These are phyloP conservation scores for Nakaseomyces uthaithaninus DNA, from an alignment of 1,139 yeast species.

Conservation along the genomic window DNA sequence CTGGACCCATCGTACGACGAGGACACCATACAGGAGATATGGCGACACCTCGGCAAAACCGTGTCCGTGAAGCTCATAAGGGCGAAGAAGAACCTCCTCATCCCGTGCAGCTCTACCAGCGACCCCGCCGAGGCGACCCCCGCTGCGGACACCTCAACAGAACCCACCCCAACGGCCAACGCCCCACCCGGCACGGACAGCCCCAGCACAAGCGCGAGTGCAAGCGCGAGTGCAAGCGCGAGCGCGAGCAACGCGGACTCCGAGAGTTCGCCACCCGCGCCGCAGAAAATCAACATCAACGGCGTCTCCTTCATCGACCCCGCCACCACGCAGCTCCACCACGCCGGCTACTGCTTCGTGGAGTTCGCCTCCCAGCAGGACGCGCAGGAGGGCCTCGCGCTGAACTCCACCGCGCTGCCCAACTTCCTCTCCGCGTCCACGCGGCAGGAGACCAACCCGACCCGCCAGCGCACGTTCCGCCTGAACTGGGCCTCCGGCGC, in stretches of 20 bases:
- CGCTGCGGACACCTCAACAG: not conserved
- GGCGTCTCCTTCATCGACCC: slow-evolving; percentile 32
- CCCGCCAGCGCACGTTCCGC: slow-evolving; percentile 43
- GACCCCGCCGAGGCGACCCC: slow-evolving; percentile 20
- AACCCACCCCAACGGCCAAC: too few relatives aligned
- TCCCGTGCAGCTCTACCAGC: slow-evolving; percentile 29
- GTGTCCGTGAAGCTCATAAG: slow-evolving; percentile 56
- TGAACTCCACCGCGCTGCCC: slow-evolving; percentile 67
- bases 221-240: not conserved
- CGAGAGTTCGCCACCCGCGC: not conserved
- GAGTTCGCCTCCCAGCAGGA: slow-evolving; percentile 61
- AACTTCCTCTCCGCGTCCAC: slow-evolving; percentile 37
- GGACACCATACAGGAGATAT: slow-evolving; percentile 51
- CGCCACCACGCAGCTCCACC: slow-evolving; percentile 34
- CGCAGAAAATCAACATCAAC: slow-evolving; percentile 26
- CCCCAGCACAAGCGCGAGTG: not conserved
- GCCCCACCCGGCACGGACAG: slow-evolving; percentile 13
- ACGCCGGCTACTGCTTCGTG: slow-evolving; percentile 80
- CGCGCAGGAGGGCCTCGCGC: slow-evolving; percentile 61
- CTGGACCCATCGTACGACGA: slow-evolving; percentile 84
- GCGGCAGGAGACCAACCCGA: slow-evolving; percentile 24
- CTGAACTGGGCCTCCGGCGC: slow-evolving; percentile 86
- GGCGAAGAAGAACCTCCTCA: slow-evolving; percentile 36
- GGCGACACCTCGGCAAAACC: slow-evolving; percentile 47
- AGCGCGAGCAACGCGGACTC: not conserved